Conservation (phyloP, 2,329 filamentous ascomycete genomes). For the Scleromitrula shiraiana region DNA sequence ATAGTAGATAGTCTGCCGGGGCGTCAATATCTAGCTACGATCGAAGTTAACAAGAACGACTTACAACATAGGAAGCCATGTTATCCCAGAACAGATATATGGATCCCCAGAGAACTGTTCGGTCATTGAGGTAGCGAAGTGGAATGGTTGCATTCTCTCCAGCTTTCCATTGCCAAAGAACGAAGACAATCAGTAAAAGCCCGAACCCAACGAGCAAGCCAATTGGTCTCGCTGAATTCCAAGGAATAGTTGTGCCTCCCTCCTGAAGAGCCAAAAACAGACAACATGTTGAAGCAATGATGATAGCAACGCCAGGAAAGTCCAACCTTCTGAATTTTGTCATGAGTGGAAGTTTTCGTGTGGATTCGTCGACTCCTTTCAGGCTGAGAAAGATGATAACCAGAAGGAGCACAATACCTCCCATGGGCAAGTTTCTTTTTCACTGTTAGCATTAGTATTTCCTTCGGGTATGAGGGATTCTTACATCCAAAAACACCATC, state of each 20-base stretch:
- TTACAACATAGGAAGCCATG: not conserved
- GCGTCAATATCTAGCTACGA: not conserved
- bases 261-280: conserved; percentile 30
- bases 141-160: not conserved
- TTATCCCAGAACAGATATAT: not conserved
- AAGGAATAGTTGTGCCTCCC: conserved; percentile 28
- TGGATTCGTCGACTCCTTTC: not conserved
- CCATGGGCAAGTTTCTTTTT: conserved; percentile 31
- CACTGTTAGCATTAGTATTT: conserved; percentile 8
- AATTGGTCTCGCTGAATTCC: conserved; percentile 24
- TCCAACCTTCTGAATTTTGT: not conserved
- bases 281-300: conserved; percentile 27
- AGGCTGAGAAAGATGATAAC: conserved; percentile 7
- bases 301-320: conserved; percentile 22
- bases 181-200: not conserved
- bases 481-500: conserved; percentile 38
- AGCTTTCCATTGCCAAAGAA: not conserved
- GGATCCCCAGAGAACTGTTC: not conserved
- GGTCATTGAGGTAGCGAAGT: not conserved
- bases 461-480: conserved; percentile 24
- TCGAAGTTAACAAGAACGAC: not conserved
- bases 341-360: not conserved
- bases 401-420: conserved; percentile 6
- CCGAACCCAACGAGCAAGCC: conserved; percentile 14
- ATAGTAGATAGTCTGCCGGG: not conserved